Percentiles rank a stretch among this genome's conserved stretches.
Conservation (phyloP, 345 rosid species). For the Eucalyptus sp. region DNA sequence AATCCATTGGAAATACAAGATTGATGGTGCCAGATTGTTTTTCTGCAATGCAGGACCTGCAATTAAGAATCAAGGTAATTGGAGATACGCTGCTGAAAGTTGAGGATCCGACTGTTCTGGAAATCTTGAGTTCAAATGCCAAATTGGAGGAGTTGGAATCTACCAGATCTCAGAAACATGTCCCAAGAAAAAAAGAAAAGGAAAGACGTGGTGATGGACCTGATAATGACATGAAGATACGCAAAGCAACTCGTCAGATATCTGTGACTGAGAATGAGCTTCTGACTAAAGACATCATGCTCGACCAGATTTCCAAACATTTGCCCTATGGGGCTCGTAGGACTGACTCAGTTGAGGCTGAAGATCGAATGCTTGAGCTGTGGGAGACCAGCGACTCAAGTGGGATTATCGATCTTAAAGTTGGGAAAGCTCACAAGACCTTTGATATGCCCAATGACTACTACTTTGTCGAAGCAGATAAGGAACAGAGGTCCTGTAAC, state of each 20-base stretch:
- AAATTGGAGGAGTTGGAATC: slow-evolving; percentile 38
- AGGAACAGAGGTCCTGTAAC: slow-evolving; percentile 17
- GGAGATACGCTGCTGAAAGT: slow-evolving; percentile 45
- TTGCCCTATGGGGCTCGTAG: slow-evolving; percentile 53
- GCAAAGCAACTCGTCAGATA: slow-evolving; percentile 19
- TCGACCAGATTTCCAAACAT: slow-evolving; percentile 80
- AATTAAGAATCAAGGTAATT: slow-evolving; percentile 42
- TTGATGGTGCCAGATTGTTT: slow-evolving; percentile 6
- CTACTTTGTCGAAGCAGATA: neutral
- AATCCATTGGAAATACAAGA: slow-evolving; percentile 9
- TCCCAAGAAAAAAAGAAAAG: slow-evolving; percentile 2
- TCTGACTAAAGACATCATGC: slow-evolving; percentile 88
- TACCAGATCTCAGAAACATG: slow-evolving; percentile 30
- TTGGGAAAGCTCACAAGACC: slow-evolving; percentile 26
- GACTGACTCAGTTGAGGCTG: slow-evolving; percentile 38
- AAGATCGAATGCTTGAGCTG: slow-evolving; percentile 49
- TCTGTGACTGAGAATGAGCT: slow-evolving; percentile 8
- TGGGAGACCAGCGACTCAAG: slow-evolving; percentile 36
- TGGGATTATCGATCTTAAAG: slow-evolving; percentile 35
- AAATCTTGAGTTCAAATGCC: slow-evolving; percentile 32
- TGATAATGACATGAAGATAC: neutral
- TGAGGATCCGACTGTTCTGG: slow-evolving; percentile 42
- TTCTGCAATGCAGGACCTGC: slow-evolving; percentile 38
- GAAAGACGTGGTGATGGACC: slow-evolving; percentile 11
- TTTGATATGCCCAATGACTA: neutral